Evolutionary conservation across 805 yeast genomes (phyloP).

Genomic region (Starmerella cellae): DNA sequence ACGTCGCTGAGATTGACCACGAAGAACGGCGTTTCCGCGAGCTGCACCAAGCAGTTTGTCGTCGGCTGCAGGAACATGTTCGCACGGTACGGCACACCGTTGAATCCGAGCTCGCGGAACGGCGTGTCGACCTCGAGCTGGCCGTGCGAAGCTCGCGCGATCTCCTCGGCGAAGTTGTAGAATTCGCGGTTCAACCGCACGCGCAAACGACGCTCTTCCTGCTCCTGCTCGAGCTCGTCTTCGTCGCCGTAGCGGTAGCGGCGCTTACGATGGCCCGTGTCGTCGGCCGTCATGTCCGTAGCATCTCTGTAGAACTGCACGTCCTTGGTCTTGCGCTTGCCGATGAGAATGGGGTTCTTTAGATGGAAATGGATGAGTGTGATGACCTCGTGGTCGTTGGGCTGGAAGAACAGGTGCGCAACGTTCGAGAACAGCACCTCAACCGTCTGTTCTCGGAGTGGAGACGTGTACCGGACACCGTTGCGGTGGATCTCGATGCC

Average conservation of each 20-base stretch:
- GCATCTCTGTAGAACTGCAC: conserved; percentile 96
- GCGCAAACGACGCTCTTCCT: conserved; percentile 90
- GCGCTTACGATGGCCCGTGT: conserved; percentile 88
- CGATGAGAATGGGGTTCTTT: conserved; percentile 85
- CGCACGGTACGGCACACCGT: conserved; percentile 93
- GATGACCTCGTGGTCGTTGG: conserved; percentile 86
- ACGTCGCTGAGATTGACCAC: conserved; percentile 85
- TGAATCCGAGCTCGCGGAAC: conserved; percentile 89
- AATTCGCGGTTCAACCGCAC: conserved; percentile 85
- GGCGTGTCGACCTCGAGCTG: conserved; percentile 82
- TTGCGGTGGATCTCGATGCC: conserved; percentile 83
- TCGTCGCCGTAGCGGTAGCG: conserved; percentile 86
- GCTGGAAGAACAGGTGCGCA: conserved; percentile 88
- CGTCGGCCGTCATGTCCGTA: conserved; percentile 89
- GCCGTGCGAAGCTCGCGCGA: conserved; percentile 78
- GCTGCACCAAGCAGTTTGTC: conserved; percentile 87
- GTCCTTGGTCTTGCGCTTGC: conserved; percentile 88
- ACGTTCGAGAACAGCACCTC: conserved; percentile 83
- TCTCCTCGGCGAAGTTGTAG: conserved; percentile 74
- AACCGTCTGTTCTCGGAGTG: conserved; percentile 70
- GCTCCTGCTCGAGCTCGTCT: conserved; percentile 96
- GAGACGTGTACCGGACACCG: conserved; percentile 87
- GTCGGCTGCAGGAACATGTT: conserved; percentile 94
- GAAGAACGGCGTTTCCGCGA: conserved; percentile 87
- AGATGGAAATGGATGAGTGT: conserved; percentile 87